Percentiles rank a stretch among this genome's conserved stretches.
Evolutionary conservation across 75 land plant species (phyloP).

Genomic region (Azolla pinnata): DNA sequence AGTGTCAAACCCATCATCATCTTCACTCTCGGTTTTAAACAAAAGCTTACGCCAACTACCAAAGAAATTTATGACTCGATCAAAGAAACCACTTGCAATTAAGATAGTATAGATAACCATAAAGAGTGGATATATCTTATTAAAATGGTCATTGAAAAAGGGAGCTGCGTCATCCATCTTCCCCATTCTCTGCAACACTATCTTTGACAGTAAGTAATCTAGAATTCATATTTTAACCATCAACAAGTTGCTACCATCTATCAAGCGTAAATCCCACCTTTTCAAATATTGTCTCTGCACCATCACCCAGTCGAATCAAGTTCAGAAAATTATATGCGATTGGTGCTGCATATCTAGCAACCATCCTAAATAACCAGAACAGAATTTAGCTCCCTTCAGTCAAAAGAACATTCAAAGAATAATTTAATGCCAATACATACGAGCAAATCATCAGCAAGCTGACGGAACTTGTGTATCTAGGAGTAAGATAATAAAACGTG

Average conservation of each 20-base stretch:
- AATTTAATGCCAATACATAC: slow-evolving; percentile 40
- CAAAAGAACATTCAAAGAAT: background rate
- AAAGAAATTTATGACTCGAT: slow-evolving; percentile 56
- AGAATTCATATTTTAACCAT: no score
- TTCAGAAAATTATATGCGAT: slow-evolving; percentile 89
- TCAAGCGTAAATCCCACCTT: slow-evolving; percentile 29
- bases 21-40: slow-evolving; percentile 64
- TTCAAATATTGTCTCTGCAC: slow-evolving; percentile 69
- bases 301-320: slow-evolving; percentile 67
- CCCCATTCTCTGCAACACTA: slow-evolving; percentile 98
- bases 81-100: slow-evolving; percentile 90
- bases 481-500: slow-evolving; percentile 90
- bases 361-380: slow-evolving; percentile 54
- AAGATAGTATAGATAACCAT: slow-evolving; percentile 90
- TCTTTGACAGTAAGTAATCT: no score
- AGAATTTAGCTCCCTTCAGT: slow-evolving; percentile 1
- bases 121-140: slow-evolving; percentile 84
- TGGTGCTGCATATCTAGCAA: slow-evolving; percentile 96
- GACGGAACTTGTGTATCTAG: slow-evolving; percentile 87
- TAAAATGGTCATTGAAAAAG: slow-evolving; percentile 65
- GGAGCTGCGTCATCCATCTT: slow-evolving; percentile 76
- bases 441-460: slow-evolving; percentile 97
- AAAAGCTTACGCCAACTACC: slow-evolving; percentile 85
- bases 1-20: slow-evolving; percentile 88
- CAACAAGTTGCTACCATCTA: no score